A percentile compares a stretch with the other conserved stretches of the same genome.
Evolutionary conservation across 2,329 filamentous ascomycete genomes (phyloP).

Genomic region (Aspergillus pseudoterreus): DNA sequence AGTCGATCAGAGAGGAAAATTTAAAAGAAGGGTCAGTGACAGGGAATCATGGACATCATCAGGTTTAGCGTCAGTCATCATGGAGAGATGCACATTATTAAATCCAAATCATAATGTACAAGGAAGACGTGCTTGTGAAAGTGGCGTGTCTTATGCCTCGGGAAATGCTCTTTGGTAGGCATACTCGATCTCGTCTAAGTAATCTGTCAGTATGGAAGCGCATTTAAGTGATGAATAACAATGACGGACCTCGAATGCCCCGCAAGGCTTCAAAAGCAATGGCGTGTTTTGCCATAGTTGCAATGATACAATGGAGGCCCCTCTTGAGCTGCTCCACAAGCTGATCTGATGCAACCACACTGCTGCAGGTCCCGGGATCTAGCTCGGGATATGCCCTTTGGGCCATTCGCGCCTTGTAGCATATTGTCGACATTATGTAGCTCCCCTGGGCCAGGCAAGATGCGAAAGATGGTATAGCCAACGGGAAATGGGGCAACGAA

Average conservation of each 20-base stretch:
- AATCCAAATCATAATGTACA: too few species aligned
- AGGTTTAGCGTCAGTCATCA: neutral
- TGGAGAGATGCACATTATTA: too few species aligned
- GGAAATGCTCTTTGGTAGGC: slow-evolving; percentile 15
- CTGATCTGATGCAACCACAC: slow-evolving; percentile 24
- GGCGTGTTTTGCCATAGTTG: slow-evolving; percentile 38
- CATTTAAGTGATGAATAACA: neutral
- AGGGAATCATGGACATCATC: neutral
- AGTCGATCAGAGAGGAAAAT: neutral
- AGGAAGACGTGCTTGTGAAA: neutral
- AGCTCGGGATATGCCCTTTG: slow-evolving; percentile 25
- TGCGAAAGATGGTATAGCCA: slow-evolving; percentile 46
- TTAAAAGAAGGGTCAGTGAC: neutral
- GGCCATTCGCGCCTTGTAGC: slow-evolving; percentile 38
- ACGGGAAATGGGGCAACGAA: slow-evolving; percentile 22
- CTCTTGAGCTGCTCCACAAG: slow-evolving; percentile 34
- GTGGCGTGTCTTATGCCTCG: neutral
- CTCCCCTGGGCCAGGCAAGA: slow-evolving; percentile 47
- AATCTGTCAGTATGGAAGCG: slow-evolving; percentile 3
- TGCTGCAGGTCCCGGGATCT: slow-evolving; percentile 16
- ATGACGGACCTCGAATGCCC: slow-evolving; percentile 40
- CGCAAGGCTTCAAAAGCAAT: slow-evolving; percentile 41
- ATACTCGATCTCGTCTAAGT: slow-evolving; percentile 39
- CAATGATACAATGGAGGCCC: slow-evolving; percentile 36
- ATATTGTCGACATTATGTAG: slow-evolving; percentile 46